Conservation (phyloP, 352 stramenopile genomes). For the Globisporangium nunn region DNA sequence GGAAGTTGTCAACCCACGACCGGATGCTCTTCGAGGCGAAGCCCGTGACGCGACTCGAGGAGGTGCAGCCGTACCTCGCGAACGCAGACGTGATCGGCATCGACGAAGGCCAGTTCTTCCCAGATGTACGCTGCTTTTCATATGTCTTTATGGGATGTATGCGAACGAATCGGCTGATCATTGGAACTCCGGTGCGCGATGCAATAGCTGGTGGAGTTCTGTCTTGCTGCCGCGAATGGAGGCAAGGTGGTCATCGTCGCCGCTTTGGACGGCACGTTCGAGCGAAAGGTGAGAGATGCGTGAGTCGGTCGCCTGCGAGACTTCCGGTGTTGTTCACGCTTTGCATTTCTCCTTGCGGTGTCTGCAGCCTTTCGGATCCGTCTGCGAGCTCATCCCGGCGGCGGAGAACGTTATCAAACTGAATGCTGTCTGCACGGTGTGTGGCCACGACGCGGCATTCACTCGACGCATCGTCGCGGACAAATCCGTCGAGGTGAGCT, state of each 20-base stretch:
- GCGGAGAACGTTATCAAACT: conserved; percentile 81
- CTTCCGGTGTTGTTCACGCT: background rate
- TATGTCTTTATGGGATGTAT: background rate
- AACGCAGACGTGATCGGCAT: conserved; percentile 84
- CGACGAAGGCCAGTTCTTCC: conserved; percentile 85
- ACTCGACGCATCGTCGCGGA: conserved; percentile 65
- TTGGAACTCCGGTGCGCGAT: background rate
- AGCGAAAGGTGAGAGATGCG: conserved; percentile 38
- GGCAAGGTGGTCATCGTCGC: conserved; percentile 80
- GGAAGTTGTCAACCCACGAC: conserved; percentile 73
- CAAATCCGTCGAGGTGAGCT: conserved; percentile 55
- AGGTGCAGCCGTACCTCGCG: conserved; percentile 47
- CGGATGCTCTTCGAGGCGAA: conserved; percentile 62
- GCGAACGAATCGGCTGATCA: background rate
- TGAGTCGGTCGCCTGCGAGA: background rate
- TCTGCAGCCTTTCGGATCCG: conserved; percentile 54
- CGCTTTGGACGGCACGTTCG: conserved; percentile 68
- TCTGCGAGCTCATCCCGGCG: conserved; percentile 63
- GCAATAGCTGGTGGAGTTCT: conserved; percentile 65
- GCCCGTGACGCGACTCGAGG: conserved; percentile 43
- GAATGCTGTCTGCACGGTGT: conserved; percentile 78
- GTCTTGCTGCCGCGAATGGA: conserved; percentile 50
- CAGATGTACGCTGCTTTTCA: conserved; percentile 32
- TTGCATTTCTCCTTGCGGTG: background rate
- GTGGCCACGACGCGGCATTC: conserved; percentile 73